Evolutionary conservation across 495 filamentous ascomycete genomes (phyloP).

Genomic region (Penicillium malachiteum): DNA sequence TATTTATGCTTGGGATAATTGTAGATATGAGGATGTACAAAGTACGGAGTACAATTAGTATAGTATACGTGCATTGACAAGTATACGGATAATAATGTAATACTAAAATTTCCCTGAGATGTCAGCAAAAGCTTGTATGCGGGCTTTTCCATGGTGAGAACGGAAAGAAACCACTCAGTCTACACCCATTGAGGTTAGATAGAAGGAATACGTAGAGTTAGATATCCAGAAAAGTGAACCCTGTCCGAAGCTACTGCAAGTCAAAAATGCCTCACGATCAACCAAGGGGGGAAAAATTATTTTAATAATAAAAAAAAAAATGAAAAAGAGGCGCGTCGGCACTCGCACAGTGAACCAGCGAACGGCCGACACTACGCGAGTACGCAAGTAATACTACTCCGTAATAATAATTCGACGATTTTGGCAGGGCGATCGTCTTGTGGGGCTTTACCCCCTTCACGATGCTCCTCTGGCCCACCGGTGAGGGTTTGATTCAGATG

Average conservation of each 20-base stretch:
- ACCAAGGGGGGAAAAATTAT: background rate
- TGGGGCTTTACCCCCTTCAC: slow-evolving; percentile 19
- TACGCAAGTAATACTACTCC: slow-evolving; percentile 4
- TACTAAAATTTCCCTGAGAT: too few relatives aligned
- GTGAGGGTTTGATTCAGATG: slow-evolving; percentile 31
- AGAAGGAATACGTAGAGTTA: background rate
- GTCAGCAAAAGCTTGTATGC: slow-evolving; percentile 1
- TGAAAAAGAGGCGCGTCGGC: slow-evolving; percentile 6
- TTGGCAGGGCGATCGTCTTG: slow-evolving; percentile 33
- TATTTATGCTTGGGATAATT: too few relatives aligned
- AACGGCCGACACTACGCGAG: slow-evolving; percentile 4
- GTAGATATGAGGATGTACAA: background rate
- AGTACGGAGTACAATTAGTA: too few relatives aligned
- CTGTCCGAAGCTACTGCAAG: slow-evolving; percentile 11
- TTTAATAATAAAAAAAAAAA: background rate
- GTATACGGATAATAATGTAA: too few relatives aligned
- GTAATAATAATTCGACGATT: slow-evolving; percentile 1
- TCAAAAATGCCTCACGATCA: slow-evolving; percentile 24
- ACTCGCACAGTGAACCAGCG: too few relatives aligned
- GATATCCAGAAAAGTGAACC: background rate
- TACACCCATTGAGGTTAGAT: slow-evolving; percentile 3
- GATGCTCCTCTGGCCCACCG: slow-evolving; percentile 32
- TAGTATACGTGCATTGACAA: too few relatives aligned
- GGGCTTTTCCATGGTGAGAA: background rate
- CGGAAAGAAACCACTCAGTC: background rate